phyloP scores from a whole-genome alignment of 2,329 filamentous ascomycete genomes.

The Hymenoscyphus occultus region DNA sequence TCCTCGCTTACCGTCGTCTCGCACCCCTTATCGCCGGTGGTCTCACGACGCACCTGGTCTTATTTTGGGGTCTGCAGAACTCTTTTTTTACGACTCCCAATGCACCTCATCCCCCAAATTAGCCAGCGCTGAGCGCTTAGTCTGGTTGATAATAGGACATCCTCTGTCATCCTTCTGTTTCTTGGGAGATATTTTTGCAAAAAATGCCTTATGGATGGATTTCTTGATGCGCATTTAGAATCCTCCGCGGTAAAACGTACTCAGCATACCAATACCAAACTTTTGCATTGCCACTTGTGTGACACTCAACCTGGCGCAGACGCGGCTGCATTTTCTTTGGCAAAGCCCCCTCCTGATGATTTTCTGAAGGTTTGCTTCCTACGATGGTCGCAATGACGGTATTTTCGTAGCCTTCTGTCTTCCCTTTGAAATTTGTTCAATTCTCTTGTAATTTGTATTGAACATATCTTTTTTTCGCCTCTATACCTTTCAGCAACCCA shows the following conservation, averaged over 20 bases:
- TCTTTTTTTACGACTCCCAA: constrained; percentile 6
- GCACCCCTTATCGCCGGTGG: not conserved
- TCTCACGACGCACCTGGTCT: not conserved
- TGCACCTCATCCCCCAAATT: not conserved
- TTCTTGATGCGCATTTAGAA: constrained; percentile 7
- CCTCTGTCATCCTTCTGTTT: constrained; percentile 6
- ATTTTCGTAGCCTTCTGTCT: not conserved
- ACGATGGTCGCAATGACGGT: constrained; percentile 4
- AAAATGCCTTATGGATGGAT: not conserved
- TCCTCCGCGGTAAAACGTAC: constrained; percentile 4
- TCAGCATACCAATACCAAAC: not conserved
- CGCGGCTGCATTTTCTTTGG: not conserved
- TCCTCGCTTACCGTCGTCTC: constrained; percentile 1
- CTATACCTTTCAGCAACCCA: not conserved
- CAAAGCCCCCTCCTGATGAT: not conserved
- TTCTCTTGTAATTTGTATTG: not conserved
- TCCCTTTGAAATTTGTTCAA: not conserved
- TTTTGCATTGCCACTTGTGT: constrained; percentile 4
- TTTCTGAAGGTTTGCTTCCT: not conserved
- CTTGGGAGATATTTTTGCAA: not conserved
- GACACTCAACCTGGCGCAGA: not conserved
- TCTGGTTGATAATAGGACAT: not conserved
- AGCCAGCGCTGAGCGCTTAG: not conserved
- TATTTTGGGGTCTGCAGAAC: constrained; percentile 10
- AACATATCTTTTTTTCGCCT: not conserved